Conservation (phyloP, 2,329 filamentous ascomycete genomes). For the Penicillium sp. region DNA sequence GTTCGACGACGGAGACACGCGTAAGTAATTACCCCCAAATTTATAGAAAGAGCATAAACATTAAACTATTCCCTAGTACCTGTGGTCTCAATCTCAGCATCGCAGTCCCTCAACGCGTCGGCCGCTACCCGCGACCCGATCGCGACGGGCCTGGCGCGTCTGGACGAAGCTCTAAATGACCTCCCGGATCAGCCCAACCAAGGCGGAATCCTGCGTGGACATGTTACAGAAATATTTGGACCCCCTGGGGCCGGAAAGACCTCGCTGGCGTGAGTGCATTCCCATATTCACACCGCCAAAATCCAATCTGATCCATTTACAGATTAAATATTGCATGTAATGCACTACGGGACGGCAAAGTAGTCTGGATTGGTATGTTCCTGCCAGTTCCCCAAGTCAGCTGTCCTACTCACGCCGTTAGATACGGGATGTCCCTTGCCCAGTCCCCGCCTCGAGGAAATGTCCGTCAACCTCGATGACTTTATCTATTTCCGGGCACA, state of each 20-base stretch:
- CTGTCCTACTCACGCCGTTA: constrained; percentile 19
- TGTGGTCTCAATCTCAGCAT: constrained; percentile 36
- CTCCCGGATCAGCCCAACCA: constrained; percentile 4
- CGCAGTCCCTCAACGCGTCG: constrained; percentile 36
- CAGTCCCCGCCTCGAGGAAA: constrained; percentile 46
- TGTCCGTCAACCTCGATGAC: constrained; percentile 47
- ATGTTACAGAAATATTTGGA: constrained; percentile 83
- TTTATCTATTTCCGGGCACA: constrained; percentile 64
- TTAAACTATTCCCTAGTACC: constrained; percentile 23
- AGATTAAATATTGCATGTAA: constrained; percentile 70
- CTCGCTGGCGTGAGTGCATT: constrained; percentile 65
- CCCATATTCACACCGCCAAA: constrained; percentile 1
- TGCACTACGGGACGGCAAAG: constrained; percentile 59
- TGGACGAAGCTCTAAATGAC: constrained; percentile 42
- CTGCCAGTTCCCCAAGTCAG: not conserved
- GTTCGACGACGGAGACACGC: constrained; percentile 24
- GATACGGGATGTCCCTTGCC: constrained; percentile 53
- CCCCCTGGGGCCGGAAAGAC: constrained; percentile 86
- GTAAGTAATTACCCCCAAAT: constrained; percentile 22
- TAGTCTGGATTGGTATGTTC: constrained; percentile 78
- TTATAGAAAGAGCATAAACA: not conserved
- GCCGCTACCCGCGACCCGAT: constrained; percentile 21
- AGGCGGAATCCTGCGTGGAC: constrained; percentile 67
- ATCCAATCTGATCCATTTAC: constrained; percentile 17
- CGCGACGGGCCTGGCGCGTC: constrained; percentile 47